Evolutionary conservation across 257 asterid genomes (phyloP).

Genomic region (Scutellaria baicalensis): DNA sequence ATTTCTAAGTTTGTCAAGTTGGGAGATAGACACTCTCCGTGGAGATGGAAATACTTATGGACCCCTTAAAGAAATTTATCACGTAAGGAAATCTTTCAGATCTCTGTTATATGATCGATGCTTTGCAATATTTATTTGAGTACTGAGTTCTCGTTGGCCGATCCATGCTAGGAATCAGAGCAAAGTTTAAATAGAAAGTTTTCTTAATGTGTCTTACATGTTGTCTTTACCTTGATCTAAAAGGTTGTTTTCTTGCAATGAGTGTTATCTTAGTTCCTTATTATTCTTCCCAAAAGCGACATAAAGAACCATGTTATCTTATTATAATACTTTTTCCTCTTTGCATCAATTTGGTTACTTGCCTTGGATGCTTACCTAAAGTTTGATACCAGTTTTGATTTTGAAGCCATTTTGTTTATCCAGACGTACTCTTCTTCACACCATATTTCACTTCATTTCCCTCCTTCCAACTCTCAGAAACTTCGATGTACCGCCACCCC

Average conservation of each 20-base stretch:
- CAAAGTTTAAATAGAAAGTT: not conserved
- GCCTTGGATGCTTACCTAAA: constrained; percentile 37
- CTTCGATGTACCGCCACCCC: constrained; percentile 26
- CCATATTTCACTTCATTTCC: constrained; percentile 2
- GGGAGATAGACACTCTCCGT: not conserved
- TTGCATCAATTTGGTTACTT: constrained; percentile 39
- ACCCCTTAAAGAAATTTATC: not conserved
- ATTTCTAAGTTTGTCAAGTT: not conserved
- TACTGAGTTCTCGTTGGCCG: not conserved
- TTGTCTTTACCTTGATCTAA: not conserved
- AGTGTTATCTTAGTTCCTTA: not conserved
- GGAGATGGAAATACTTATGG: not conserved
- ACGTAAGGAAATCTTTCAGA: not conserved
- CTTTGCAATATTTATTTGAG: not conserved
- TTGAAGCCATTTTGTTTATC: not conserved
- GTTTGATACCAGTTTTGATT: constrained; percentile 29
- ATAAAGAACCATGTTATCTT: not conserved
- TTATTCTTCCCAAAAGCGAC: not conserved
- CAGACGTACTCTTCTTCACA: not conserved
- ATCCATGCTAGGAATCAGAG: not conserved
- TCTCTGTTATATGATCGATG: not conserved
- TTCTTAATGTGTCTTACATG: no score
- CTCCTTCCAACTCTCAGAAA: not conserved
- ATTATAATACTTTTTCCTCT: constrained; percentile 12
- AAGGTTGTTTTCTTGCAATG: not conserved